A percentile compares a stretch with the other conserved stretches of the same genome.
Evolutionary conservation across 2,329 filamentous ascomycete genomes (phyloP).

Genomic region (Claviceps sp.): DNA sequence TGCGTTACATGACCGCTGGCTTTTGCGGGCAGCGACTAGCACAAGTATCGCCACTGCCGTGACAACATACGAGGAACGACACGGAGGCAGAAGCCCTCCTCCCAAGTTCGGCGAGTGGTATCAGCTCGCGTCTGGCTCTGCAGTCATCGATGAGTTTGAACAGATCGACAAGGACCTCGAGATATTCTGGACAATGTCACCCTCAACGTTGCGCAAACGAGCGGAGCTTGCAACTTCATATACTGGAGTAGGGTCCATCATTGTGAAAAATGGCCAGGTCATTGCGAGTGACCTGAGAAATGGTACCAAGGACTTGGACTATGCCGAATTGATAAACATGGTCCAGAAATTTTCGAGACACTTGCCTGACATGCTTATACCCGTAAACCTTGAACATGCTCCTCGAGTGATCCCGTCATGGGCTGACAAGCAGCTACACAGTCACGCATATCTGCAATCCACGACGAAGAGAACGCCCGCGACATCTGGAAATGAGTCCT

Average conservation of each 20-base stretch:
- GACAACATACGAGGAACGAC: conserved; percentile 34
- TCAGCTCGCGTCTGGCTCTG: conserved; percentile 57
- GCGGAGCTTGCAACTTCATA: conserved; percentile 26
- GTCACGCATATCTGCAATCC: conserved; percentile 13
- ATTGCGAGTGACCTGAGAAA: conserved; percentile 22
- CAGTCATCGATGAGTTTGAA: conserved; percentile 68
- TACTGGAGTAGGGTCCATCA: conserved; percentile 33
- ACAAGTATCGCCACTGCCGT: conserved; percentile 32
- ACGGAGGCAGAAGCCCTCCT: conserved; percentile 57
- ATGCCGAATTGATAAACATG: conserved; percentile 46
- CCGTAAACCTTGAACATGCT: conserved; percentile 55
- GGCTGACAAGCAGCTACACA: conserved; percentile 32
- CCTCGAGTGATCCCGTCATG: conserved; percentile 38
- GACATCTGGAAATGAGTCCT: conserved; percentile 9
- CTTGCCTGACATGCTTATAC: conserved; percentile 71
- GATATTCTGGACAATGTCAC: conserved; percentile 65
- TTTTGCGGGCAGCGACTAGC: conserved; percentile 32
- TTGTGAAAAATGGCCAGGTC: conserved; percentile 52
- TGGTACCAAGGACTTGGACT: conserved; percentile 18
- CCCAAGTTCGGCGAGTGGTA: conserved; percentile 80
- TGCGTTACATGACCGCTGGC: conserved; percentile 35
- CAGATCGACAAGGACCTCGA: conserved; percentile 62
- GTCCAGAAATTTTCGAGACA: conserved; percentile 57
- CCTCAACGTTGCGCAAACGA: conserved; percentile 51
- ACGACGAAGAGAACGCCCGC: conserved; percentile 18